Conservation (phyloP, 179 eudicot species). For the Sideroxylon spinosum region DNA sequence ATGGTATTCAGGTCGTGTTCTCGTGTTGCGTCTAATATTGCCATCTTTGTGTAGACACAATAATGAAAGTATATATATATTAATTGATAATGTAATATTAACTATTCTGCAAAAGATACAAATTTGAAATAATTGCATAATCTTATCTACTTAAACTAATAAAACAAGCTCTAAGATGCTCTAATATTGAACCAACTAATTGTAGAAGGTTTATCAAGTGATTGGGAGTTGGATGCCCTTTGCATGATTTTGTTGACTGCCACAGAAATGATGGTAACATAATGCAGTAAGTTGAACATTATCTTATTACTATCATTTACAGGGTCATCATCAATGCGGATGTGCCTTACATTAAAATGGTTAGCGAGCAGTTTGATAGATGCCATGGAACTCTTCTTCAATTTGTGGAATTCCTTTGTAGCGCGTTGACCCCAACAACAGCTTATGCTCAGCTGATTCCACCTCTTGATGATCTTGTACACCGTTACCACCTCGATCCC, state of each 20-base stretch:
- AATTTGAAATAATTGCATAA: no score
- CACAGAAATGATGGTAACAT: not conserved
- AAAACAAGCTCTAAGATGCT: no score
- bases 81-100: no score
- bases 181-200: not conserved
- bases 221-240: not conserved
- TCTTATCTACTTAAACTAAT: no score
- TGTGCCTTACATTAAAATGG: conserved; percentile 93
- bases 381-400: conserved; percentile 99
- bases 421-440: conserved; percentile 72
- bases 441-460: conserved; percentile 85
- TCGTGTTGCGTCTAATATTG: no score
- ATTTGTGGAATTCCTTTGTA: conserved; percentile 83
- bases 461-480: conserved; percentile 74
- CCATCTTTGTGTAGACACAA: no score
- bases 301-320: conserved; percentile 24
- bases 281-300: not conserved
- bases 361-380: conserved; percentile 92
- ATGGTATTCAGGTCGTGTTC: no score
- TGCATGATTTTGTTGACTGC: not conserved
- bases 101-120: no score
- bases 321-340: conserved; percentile 84
- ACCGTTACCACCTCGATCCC: conserved; percentile 86
- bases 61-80: no score
- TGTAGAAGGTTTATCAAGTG: not conserved